These are phyloP conservation scores for Chalciporus sp. DNA, from an alignment of 1,284 basidiomycete genomes.

Conservation along the genomic window DNA sequence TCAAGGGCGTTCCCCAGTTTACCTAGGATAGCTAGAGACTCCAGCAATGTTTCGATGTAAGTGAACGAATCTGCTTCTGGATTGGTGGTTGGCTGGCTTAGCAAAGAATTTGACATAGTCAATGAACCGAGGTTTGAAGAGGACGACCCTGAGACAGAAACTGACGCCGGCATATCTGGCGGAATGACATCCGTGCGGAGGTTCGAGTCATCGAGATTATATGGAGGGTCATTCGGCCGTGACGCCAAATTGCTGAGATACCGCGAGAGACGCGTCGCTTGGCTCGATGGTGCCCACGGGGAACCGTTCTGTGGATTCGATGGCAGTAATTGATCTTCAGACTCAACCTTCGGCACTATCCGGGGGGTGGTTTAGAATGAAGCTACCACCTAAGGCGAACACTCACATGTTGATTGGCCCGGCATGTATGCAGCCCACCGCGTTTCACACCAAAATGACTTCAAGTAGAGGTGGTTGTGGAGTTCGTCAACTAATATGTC, in stretches of 20 bases:
- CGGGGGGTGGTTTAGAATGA: constrained; percentile 8
- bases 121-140: constrained; percentile 27
- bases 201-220: constrained; percentile 65
- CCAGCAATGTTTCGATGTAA: constrained; percentile 93
- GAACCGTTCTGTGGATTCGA: constrained; percentile 32
- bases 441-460: constrained; percentile 93
- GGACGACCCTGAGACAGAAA: constrained; percentile 31
- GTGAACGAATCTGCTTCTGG: constrained; percentile 93
- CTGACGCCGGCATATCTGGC: constrained; percentile 30
- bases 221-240: constrained; percentile 80
- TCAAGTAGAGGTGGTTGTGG: constrained; percentile 97
- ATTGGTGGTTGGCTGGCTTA: constrained; percentile 46
- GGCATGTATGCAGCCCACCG: constrained; percentile 87
- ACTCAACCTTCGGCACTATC: constrained; percentile 59
- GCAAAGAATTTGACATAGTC: constrained; percentile 13
- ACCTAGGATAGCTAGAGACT: constrained; percentile 89
- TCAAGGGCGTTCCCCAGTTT: constrained; percentile 88
- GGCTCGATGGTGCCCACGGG: constrained; percentile 31
- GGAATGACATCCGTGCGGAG: constrained; percentile 34
- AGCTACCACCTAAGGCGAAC: constrained; percentile 1
- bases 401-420: constrained; percentile 78
- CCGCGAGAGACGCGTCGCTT: constrained; percentile 54
- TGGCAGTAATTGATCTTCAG: constrained; percentile 50
- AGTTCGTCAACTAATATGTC: constrained; percentile 96
- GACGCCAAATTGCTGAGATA: constrained; percentile 75